Evolutionary conservation across 371 early-diverging fungal genomes (phyloP).

Genomic region (Mucor indicus): DNA sequence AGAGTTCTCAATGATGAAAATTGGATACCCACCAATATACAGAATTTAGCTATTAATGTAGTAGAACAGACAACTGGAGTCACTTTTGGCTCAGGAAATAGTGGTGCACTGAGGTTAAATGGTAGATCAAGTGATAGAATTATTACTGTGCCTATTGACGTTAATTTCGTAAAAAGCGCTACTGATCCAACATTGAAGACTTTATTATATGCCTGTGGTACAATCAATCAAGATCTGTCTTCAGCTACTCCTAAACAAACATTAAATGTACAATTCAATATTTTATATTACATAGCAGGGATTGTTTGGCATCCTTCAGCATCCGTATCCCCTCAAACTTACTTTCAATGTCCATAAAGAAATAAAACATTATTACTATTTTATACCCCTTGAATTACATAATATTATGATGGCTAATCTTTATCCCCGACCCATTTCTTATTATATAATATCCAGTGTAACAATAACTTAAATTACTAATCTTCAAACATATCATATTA

Average conservation of each 20-base stretch:
- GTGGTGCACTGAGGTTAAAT: constrained; percentile 4
- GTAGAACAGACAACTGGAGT: constrained; percentile 18
- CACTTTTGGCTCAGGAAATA: constrained; percentile 13
- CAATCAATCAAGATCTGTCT: constrained; percentile 2
- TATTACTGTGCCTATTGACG: constrained; percentile 6
- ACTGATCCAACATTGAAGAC: constrained; percentile 7
- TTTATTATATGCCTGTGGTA: constrained; percentile 8
- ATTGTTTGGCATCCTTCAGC: constrained; percentile 21
- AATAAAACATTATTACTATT: too few relatives aligned
- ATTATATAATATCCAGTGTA: too few relatives aligned
- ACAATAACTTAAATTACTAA: too few relatives aligned
- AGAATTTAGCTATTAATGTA: constrained; percentile 14
- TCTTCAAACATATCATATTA: too few relatives aligned
- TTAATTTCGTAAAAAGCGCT: constrained; percentile 10
- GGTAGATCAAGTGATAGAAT: constrained; percentile 9
- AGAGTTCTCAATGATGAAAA: constrained; percentile 23
- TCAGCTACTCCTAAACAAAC: constrained; percentile 4
- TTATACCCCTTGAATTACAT: too few relatives aligned
- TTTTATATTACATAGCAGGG: constrained; percentile 29
- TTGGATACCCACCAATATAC: constrained; percentile 27
- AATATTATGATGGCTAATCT: too few relatives aligned
- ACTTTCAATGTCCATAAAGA: constrained; percentile 30
- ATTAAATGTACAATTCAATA: constrained; percentile 19
- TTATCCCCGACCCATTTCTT: too few relatives aligned
- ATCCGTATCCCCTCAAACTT: constrained; percentile 13